Evolutionary conservation across 805 yeast species (phyloP).

Genomic region (Ogataea pilisensis): DNA sequence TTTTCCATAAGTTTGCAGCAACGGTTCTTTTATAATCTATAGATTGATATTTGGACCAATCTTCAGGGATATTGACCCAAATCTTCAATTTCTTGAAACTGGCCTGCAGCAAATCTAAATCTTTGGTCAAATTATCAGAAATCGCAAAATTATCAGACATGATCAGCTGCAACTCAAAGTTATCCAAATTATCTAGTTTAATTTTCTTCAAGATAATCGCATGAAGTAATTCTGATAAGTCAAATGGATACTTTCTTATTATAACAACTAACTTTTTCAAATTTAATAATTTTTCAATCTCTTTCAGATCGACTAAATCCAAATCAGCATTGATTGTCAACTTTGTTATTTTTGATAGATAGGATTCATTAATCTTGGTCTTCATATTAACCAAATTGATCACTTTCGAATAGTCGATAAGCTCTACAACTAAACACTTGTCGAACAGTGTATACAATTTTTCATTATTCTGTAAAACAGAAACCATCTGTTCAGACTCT

Average conservation of each 20-base stretch:
- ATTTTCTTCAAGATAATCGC: not conserved
- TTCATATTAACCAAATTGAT: not conserved
- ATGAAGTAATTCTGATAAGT: not conserved
- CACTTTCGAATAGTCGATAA: not conserved
- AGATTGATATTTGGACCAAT: slow-evolving; percentile 4
- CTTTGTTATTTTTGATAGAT: not conserved
- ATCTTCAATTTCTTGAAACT: not conserved
- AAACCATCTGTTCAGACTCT: not conserved
- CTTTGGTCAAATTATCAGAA: not conserved
- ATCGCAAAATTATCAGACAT: not conserved
- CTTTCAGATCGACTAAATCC: not conserved
- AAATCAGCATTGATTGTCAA: not conserved
- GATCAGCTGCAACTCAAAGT: not conserved
- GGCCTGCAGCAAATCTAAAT: not conserved
- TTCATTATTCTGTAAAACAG: not conserved
- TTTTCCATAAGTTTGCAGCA: not conserved
- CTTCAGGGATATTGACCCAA: slow-evolving; percentile 2
- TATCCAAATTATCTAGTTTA: not conserved
- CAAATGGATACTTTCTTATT: slow-evolving; percentile 1
- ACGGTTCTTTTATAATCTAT: not conserved
- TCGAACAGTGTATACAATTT: not conserved
- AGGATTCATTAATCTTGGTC: not conserved
- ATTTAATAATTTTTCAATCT: not conserved
- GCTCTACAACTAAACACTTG: not conserved
- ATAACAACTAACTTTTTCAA: not conserved